Evolutionary conservation across 192 early-diverging fungal species (phyloP), one percentile per base, ranked within the genome.

Genomic region (Coemansia sp.): DNA sequence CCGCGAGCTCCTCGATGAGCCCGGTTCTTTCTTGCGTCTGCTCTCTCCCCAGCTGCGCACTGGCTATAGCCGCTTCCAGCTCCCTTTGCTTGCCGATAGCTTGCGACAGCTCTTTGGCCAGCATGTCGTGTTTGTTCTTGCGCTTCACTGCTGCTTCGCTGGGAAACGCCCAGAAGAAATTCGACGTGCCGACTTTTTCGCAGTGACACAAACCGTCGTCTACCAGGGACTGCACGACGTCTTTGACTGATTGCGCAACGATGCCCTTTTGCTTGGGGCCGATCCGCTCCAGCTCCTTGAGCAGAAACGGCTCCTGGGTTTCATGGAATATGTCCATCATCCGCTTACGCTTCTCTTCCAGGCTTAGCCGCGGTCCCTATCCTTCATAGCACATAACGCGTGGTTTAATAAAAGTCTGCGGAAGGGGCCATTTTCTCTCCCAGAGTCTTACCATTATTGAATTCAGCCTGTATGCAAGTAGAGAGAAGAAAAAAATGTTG

Each of bases 91-190:
- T 61, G 20, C 64, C 54, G 23, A 80, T 66, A 38, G 81, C 32
- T 61, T 69, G 69, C n/a, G 61, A 51, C 23, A 85, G 44, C 32
- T 84, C 82, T 1, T 71, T 59, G 50, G 75, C 66, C 11, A 87
- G 53, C 1, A 71, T 79, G 18, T 74, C 64, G 7, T 86, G 56
- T 26, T 78, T 81, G 42, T 69, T 64, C 34, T 81, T 71, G 55
- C 81, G 75, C 30, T 64, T 62, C 20, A 79, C 53, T 0, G 76
- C 76, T 47, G 84, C 81, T 12, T 85, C 81, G 51, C 84, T 85
- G 4, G 91, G 91, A 59, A 90, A 95, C n/a, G 90, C 84, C 93
- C 93, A 95, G 61, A 75, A 95, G 59, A 88, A 95, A 59, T 95
- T 95, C 16, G 90, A 91, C 12, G 85, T 85, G 3, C 91, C 93